These are phyloP conservation scores for Syzygium syzygioides DNA, from an alignment of 441 rosid species.

Conservation along the genomic window DNA sequence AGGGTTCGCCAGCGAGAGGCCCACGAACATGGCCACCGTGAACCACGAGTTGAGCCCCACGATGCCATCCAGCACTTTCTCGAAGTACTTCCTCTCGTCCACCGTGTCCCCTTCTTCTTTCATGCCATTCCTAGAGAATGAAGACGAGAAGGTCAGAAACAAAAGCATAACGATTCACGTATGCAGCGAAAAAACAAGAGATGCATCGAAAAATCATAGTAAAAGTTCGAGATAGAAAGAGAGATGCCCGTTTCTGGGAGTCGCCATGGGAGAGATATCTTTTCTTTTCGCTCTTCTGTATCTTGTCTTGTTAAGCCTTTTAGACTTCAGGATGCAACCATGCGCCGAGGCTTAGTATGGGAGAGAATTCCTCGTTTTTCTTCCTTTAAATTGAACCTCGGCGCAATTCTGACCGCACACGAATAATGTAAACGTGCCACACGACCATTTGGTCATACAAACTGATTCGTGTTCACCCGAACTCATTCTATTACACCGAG, in stretches of 20 bases:
- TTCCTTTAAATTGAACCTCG: background rate
- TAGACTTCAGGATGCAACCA: background rate
- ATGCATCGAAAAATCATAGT: background rate
- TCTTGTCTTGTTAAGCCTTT: background rate
- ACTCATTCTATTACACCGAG: background rate
- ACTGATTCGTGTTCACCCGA: background rate
- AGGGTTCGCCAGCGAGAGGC: constrained; percentile 6
- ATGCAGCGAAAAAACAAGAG: background rate
- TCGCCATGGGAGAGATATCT: background rate
- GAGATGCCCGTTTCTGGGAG: background rate
- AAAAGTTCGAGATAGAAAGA: background rate
- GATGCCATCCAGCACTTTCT: constrained; percentile 8
- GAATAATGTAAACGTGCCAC: background rate
- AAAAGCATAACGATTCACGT: background rate
- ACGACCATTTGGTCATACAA: no score
- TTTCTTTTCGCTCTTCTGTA: background rate
- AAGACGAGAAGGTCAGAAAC: background rate
- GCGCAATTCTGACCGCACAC: background rate
- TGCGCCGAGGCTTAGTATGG: background rate
- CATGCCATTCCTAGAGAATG: background rate
- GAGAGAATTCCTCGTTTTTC: background rate
- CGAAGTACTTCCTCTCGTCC: constrained; percentile 1
- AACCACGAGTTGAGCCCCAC: constrained; percentile 11
- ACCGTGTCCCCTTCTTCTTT: background rate
- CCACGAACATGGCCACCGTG: constrained; percentile 12